These are phyloP conservation scores for Trichoderma aggressivum DNA, from an alignment of 2,329 filamentous ascomycete species.

Conservation along the genomic window DNA sequence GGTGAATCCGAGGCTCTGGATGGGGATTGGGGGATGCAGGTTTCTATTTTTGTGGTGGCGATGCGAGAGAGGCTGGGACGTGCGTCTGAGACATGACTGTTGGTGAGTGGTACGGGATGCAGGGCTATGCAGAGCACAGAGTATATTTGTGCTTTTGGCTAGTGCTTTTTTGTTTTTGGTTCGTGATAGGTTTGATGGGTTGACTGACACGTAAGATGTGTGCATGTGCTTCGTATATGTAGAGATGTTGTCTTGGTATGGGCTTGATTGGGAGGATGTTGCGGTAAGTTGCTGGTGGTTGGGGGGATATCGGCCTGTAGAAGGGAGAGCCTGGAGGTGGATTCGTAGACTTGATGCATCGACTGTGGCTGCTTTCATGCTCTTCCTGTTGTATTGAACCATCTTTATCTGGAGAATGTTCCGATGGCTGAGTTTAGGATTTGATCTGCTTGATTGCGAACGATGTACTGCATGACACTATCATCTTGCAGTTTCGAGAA, in stretches of 20 bases:
- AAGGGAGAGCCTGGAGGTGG: not conserved
- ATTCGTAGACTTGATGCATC: not conserved
- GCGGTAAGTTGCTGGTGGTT: not conserved
- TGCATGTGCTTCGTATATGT: not conserved
- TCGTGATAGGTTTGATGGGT: not conserved
- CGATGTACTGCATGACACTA: not conserved
- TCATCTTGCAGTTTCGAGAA: not conserved
- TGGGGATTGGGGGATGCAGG: not conserved
- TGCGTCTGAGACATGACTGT: not conserved
- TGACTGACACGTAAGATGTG: not conserved
- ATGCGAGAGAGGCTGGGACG: not conserved
- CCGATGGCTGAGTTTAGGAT: fast-evolving
- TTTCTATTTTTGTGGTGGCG: not conserved
- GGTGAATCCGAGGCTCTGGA: not conserved
- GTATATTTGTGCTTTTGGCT: not conserved
- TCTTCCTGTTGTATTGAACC: not conserved
- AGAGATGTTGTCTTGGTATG: not conserved
- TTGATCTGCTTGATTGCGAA: not conserved
- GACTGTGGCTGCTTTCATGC: not conserved
- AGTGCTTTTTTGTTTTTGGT: not conserved
- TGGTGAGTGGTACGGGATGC: not conserved
- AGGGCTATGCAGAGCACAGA: not conserved
- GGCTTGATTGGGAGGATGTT: not conserved
- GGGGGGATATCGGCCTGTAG: not conserved
- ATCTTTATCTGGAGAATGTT: not conserved